phyloP scores from a whole-genome alignment of 192 early-diverging fungal species.

The Pecoramyces ruminantium region DNA sequence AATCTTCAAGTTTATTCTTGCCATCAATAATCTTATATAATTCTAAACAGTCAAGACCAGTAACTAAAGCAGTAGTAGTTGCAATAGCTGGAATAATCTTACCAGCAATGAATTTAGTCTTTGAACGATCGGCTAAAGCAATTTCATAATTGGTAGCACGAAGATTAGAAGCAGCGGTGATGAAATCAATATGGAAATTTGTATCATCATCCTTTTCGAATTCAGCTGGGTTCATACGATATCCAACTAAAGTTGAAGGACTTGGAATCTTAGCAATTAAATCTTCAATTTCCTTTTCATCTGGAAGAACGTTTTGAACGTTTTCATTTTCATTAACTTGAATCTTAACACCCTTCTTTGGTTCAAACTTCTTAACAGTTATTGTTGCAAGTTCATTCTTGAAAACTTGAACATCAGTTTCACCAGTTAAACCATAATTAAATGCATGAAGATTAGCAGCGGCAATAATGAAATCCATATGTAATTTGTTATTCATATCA shows the following conservation, averaged over 20 bases:
- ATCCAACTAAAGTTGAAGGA: slow-evolving; percentile 61
- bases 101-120: slow-evolving; percentile 77
- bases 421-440: slow-evolving; percentile 68
- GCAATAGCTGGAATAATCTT: slow-evolving; percentile 86
- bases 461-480: slow-evolving; percentile 79
- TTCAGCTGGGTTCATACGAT: slow-evolving; percentile 74
- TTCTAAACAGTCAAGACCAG: slow-evolving; percentile 76
- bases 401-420: slow-evolving; percentile 51
- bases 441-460: slow-evolving; percentile 89
- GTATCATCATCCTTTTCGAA: slow-evolving; percentile 99
- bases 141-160: slow-evolving; percentile 72
- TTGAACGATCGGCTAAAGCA: slow-evolving; percentile 50
- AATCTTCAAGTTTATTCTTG: slow-evolving; percentile 73
- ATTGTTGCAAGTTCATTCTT: slow-evolving; percentile 32
- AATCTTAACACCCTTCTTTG: slow-evolving; percentile 89
- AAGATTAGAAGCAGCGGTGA: slow-evolving; percentile 92
- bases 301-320: slow-evolving; percentile 20
- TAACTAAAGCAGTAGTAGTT: slow-evolving; percentile 4
- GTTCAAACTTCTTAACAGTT: slow-evolving; percentile 64
- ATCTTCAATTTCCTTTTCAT: slow-evolving; percentile 38
- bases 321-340: slow-evolving; percentile 82
- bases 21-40: slow-evolving; percentile 81
- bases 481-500: slow-evolving; percentile 48
- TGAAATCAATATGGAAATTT: slow-evolving; percentile 99
- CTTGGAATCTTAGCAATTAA: slow-evolving; percentile 53